These are phyloP conservation scores for Nemania bipapillata DNA, from an alignment of 2,329 filamentous ascomycete species.

Conservation along the genomic window DNA sequence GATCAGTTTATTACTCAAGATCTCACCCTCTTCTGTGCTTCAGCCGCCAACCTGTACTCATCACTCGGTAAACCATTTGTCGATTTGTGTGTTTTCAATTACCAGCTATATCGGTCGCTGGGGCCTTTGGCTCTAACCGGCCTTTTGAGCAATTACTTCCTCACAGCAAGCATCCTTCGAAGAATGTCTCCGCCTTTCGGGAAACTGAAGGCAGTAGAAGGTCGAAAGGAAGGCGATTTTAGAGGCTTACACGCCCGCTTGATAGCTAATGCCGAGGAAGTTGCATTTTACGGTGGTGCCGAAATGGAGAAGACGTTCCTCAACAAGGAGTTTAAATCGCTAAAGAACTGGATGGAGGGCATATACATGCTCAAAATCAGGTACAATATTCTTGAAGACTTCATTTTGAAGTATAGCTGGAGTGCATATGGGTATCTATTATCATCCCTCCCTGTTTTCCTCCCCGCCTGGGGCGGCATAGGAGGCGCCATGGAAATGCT, in stretches of 20 bases:
- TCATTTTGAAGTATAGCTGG: slow-evolving; percentile 98
- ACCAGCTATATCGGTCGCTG: slow-evolving; percentile 90
- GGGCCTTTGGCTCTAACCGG: slow-evolving; percentile 88
- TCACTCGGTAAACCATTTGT: slow-evolving; percentile 97
- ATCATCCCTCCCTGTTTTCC: slow-evolving; percentile 90
- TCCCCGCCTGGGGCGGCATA: slow-evolving; percentile 91
- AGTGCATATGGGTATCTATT: slow-evolving; percentile 96
- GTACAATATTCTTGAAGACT: slow-evolving; percentile 98
- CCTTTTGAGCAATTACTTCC: slow-evolving; percentile 89
- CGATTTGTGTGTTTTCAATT: slow-evolving; percentile 98
- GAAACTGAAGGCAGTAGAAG: slow-evolving; percentile 95
- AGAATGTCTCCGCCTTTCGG: slow-evolving; percentile 93
- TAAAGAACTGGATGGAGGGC: slow-evolving; percentile 97
- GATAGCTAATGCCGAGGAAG: slow-evolving; percentile 96
- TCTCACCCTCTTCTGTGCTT: slow-evolving; percentile 91
- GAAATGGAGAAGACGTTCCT: slow-evolving; percentile 95
- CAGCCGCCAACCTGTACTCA: slow-evolving; percentile 91
- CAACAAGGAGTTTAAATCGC: slow-evolving; percentile 88
- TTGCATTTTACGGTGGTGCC: slow-evolving; percentile 95
- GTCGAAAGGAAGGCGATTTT: slow-evolving; percentile 94
- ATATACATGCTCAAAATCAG: slow-evolving; percentile 98
- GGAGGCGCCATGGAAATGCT: slow-evolving; percentile 76
- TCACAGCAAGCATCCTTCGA: slow-evolving; percentile 89
- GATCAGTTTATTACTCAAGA: slow-evolving; percentile 99
- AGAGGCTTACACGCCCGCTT: slow-evolving; percentile 88